phyloP scores from a whole-genome alignment of 2,329 filamentous ascomycete genomes.

The Blastomyces gilchristii region DNA sequence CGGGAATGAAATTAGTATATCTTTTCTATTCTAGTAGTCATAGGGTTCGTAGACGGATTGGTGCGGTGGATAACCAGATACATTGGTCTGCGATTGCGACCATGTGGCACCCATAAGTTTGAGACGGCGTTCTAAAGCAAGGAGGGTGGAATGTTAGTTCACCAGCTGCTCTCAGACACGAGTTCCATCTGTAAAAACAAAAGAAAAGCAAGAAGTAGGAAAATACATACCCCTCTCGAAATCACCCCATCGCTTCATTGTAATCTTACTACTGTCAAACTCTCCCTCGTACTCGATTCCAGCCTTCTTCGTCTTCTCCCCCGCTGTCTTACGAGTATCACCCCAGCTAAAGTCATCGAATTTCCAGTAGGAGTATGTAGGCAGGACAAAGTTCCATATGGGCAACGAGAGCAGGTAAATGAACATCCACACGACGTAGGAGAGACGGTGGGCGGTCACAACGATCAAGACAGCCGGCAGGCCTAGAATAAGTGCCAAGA shows the following conservation, averaged over 20 bases:
- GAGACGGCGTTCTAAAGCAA: constrained; percentile 29
- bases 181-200: background rate
- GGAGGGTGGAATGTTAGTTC: constrained; percentile 8
- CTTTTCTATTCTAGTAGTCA: constrained; percentile 24
- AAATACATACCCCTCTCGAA: constrained; percentile 62
- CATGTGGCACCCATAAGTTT: constrained; percentile 20
- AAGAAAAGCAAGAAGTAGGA: background rate
- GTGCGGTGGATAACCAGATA: constrained; percentile 23
- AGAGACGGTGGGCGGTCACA: constrained; percentile 82
- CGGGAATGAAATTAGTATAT: background rate
- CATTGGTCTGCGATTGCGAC: constrained; percentile 20
- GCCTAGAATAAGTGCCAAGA: constrained; percentile 84
- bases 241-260: constrained; percentile 97
- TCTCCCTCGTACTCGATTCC: constrained; percentile 85
- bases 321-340: constrained; percentile 89
- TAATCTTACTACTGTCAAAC: constrained; percentile 97
- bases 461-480: constrained; percentile 86
- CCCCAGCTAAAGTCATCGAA: constrained; percentile 99
- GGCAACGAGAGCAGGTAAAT: constrained; percentile 90
- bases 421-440: constrained; percentile 92
- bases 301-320: constrained; percentile 78
- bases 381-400: constrained; percentile 94
- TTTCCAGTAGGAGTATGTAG: constrained; percentile 95
- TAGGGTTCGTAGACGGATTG: constrained; percentile 27
- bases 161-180: constrained; percentile 1